Conservation (phyloP, 768 basidiomycete species). For the Collybiopsis confluens region DNA sequence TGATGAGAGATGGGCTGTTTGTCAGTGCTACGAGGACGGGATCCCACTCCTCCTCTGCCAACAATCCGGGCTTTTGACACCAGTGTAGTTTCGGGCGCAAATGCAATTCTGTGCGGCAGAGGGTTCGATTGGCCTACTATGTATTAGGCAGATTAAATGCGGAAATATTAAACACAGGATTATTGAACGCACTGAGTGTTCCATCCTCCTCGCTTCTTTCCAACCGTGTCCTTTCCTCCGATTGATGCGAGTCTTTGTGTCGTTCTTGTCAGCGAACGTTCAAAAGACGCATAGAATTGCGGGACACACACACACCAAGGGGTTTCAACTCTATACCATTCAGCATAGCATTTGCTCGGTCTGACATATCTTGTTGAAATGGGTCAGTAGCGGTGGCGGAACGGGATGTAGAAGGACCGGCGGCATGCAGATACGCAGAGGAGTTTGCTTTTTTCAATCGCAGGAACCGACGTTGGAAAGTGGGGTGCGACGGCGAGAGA, state of each 20-base stretch:
- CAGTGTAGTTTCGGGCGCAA: not conserved
- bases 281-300: too few relatives aligned
- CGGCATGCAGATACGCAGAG: too few relatives aligned
- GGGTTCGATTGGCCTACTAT: not conserved
- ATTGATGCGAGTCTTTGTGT: too few relatives aligned
- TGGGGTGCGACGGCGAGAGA: not conserved
- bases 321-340: not conserved
- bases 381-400: not conserved
- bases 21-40: constrained; percentile 2
- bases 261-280: not conserved
- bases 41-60: constrained; percentile 4
- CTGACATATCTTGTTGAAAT: not conserved
- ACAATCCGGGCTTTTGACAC: not conserved
- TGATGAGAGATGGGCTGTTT: not conserved
- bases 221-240: too few relatives aligned
- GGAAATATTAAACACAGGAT: too few relatives aligned
- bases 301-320: not conserved
- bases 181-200: too few relatives aligned
- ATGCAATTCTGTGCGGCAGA: not conserved
- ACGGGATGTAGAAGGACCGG: not conserved
- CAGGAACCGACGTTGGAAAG: not conserved
- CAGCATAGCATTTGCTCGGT: not conserved
- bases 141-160: too few relatives aligned
- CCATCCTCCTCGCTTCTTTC: too few relatives aligned
- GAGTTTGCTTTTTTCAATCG: constrained; percentile 1